Evolutionary conservation across 495 filamentous ascomycete genomes (phyloP).

Genomic region (Ascobolus immersus): DNA sequence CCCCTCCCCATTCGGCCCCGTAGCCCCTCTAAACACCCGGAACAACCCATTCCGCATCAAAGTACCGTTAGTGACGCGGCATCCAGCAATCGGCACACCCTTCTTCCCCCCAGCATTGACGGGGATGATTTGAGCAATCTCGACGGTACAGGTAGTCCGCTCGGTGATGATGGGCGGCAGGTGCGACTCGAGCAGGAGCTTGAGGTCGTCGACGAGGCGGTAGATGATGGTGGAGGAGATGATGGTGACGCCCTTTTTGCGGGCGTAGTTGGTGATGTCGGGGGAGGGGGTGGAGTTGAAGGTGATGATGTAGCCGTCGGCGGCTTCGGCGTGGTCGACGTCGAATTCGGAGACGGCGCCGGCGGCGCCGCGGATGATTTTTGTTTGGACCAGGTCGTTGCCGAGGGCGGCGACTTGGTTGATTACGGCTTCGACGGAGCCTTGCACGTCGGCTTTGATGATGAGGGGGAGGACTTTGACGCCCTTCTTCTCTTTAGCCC

Average conservation of each 20-base stretch:
- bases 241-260: constrained; percentile 41
- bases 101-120: constrained; percentile 50
- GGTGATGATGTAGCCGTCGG: constrained; percentile 43
- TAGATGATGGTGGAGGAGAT: constrained; percentile 86
- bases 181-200: constrained; percentile 35
- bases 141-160: constrained; percentile 65
- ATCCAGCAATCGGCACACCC: constrained; percentile 56
- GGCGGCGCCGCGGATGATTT: constrained; percentile 49
- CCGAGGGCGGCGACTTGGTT: constrained; percentile 49
- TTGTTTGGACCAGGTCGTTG: constrained; percentile 54
- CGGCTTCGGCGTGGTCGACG: constrained; percentile 56
- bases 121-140: constrained; percentile 55
- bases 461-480: constrained; percentile 36
- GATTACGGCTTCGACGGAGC: constrained; percentile 73
- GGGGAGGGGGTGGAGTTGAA: constrained; percentile 60
- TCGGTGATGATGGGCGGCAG: constrained; percentile 37
- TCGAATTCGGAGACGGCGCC: constrained; percentile 68
- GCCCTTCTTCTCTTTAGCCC: constrained; percentile 4
- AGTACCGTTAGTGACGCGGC: constrained; percentile 59
- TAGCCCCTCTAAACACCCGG: constrained; percentile 9
- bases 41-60: constrained; percentile 26
- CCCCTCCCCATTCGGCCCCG: constrained; percentile 44
- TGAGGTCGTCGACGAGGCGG: constrained; percentile 61
- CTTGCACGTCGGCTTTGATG: constrained; percentile 78
- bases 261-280: constrained; percentile 42